A percentile compares a stretch with the other conserved stretches of the same genome.
Evolutionary conservation across 257 asterid species (phyloP).

Genomic region (Coffea eugenioides): DNA sequence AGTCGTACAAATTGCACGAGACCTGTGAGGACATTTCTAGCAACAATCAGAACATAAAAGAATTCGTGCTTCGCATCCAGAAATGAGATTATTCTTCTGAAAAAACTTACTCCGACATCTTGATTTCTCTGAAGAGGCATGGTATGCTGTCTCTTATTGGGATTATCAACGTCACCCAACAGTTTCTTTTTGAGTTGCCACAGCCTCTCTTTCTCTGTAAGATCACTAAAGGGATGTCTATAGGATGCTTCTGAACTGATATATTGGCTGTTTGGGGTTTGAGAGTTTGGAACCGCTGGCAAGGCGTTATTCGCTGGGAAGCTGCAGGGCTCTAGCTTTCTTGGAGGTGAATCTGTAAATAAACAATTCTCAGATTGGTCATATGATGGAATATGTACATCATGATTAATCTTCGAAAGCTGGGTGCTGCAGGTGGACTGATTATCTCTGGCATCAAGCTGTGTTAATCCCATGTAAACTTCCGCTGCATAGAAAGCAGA

Average conservation of each 20-base stretch:
- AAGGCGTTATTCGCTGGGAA: slow-evolving; percentile 15
- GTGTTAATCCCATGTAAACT: slow-evolving; percentile 47
- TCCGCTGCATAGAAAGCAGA: slow-evolving; percentile 54
- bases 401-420: slow-evolving; percentile 30
- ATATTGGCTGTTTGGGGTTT: slow-evolving; percentile 13
- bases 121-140: slow-evolving; percentile 34
- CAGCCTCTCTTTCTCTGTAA: slow-evolving; percentile 50
- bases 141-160: slow-evolving; percentile 31
- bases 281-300: slow-evolving; percentile 21
- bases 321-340: slow-evolving; percentile 20
- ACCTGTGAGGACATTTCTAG: slow-evolving; percentile 25
- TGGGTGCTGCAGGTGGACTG: slow-evolving; percentile 20
- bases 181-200: slow-evolving; percentile 53
- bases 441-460: slow-evolving; percentile 28
- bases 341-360: slow-evolving; percentile 22
- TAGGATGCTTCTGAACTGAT: slow-evolving; percentile 26
- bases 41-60: not conserved
- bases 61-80: not conserved
- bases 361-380: slow-evolving; percentile 35
- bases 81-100: not conserved
- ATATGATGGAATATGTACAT: slow-evolving; percentile 18
- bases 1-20: slow-evolving; percentile 35
- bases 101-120: slow-evolving; percentile 47
- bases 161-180: slow-evolving; percentile 47
- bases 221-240: slow-evolving; percentile 42